Percentiles rank a stretch among this genome's conserved stretches.
Evolutionary conservation across 768 basidiomycete genomes (phyloP).

Genomic region (Mycena chlorophos): DNA sequence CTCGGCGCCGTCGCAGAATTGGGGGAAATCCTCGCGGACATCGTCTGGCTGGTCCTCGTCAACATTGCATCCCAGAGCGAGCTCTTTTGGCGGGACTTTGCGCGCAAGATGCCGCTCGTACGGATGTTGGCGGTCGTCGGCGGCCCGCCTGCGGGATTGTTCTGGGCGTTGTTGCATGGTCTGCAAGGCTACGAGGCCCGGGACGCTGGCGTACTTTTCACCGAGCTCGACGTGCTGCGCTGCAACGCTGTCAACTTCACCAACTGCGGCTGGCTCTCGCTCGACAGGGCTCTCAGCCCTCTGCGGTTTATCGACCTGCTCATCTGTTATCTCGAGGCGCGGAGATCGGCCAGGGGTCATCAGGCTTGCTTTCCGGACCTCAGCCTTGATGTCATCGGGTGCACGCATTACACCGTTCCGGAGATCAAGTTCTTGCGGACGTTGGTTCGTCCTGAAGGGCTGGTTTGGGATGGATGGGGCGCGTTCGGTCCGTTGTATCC

Average conservation of each 20-base stretch:
- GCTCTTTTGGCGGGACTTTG: constrained; percentile 1
- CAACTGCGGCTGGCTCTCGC: constrained; percentile 5
- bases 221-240: background rate
- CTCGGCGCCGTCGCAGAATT: constrained; percentile 4
- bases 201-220: constrained; percentile 3
- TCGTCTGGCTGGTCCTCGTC: background rate
- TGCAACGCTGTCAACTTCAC: background rate
- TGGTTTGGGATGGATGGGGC: constrained; percentile 10
- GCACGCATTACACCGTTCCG: background rate
- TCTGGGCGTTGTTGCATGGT: constrained; percentile 7
- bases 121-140: background rate
- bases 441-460: background rate
- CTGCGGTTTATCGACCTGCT: constrained; percentile 8
- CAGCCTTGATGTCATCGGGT: constrained; percentile 3
- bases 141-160: constrained; percentile 2
- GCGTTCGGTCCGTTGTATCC: background rate
- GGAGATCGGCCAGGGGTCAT: background rate
- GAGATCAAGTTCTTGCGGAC: constrained; percentile 13
- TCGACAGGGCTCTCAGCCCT: background rate
- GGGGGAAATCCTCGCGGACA: background rate
- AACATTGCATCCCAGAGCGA: background rate
- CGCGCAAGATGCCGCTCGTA: background rate
- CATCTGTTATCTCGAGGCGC: constrained; percentile 9
- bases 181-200: background rate
- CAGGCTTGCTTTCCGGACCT: no score